Base-by-base conservation (phyloP, 306 rosid species). In the Casuarina cunninghamiana region DNA sequence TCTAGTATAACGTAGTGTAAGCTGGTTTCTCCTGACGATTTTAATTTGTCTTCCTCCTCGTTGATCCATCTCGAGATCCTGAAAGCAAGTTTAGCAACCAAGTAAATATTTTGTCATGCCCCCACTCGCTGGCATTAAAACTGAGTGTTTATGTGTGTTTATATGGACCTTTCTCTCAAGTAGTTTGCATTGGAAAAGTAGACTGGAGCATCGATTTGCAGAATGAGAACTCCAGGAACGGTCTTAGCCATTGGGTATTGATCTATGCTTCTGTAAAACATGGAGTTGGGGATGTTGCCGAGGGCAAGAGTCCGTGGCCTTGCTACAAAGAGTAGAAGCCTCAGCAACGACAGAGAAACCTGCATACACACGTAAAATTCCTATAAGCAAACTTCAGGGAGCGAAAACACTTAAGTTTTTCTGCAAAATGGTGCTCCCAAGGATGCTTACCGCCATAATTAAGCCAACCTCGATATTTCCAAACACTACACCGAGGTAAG, bases 1-100 rank as follows among this genome's bases (percentile, higher is more conserved):
- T 93, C 89, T 81, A 95, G 51, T 78, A 95, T 87, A 54, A 95
- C 81, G 86, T 88, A 93, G 50, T 90, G 91, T 84, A 95, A 85
- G 84, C 84, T 91, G 68, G 86, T 77, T 77, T 93, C 94, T n/a
- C 83, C 94, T 1, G 90, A 26, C 54, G 84, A 78, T 78, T 91
- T 93, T 53, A 91, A 77, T 71, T 88, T 87, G 50, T 93, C 97
- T 85, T 93, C 97, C 82, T 95, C 99, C 45, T 95, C 97, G 82
- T 88, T 88, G 84, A 95, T 87, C 99, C 99, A 95, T 86, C 97
- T 91, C 71, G 86, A 39, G 86, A 93, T 90, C 87, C 99, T 95
- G 78, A 32, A 83, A 53, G 71, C 39, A 80, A 51, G 32, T 8
- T 81, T 44, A 53, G 48, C 35, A 70, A 53, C 19, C 9, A 49